These are phyloP conservation scores for Taphrina betulina DNA, from an alignment of 1,139 yeast genomes.

Conservation along the genomic window DNA sequence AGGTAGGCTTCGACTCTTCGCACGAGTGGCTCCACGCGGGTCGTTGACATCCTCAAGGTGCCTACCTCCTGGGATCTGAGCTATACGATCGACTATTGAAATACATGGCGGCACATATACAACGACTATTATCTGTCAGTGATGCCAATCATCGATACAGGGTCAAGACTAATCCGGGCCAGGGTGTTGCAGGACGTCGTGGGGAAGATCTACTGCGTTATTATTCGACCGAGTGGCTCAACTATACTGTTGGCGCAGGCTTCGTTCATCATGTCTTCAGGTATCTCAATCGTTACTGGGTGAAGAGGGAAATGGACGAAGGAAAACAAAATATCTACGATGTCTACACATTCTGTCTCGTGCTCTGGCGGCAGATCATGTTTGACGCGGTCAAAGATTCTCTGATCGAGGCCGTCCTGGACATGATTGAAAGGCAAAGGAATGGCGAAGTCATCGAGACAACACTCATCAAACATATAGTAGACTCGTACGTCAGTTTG, in stretches of 20 bases:
- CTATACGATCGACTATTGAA: slow-evolving; percentile 69
- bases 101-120: slow-evolving; percentile 65
- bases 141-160: not conserved
- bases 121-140: slow-evolving; percentile 38
- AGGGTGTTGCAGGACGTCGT: slow-evolving; percentile 41
- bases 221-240: slow-evolving; percentile 83
- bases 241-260: slow-evolving; percentile 88
- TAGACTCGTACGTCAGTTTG: slow-evolving; percentile 68
- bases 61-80: slow-evolving; percentile 77
- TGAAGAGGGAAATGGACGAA: slow-evolving; percentile 90
- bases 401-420: slow-evolving; percentile 69
- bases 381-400: slow-evolving; percentile 63
- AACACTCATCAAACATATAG: slow-evolving; percentile 66
- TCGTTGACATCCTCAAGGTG: slow-evolving; percentile 32
- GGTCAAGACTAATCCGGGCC: too few species aligned
- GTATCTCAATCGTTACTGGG: slow-evolving; percentile 97
- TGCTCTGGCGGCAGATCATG: slow-evolving; percentile 84
- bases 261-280: slow-evolving; percentile 91
- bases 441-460: slow-evolving; percentile 74
- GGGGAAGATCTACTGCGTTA: slow-evolving; percentile 72
- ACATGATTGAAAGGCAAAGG: slow-evolving; percentile 73
- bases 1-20: slow-evolving; percentile 38
- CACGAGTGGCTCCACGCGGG: slow-evolving; percentile 43
- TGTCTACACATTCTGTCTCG: slow-evolving; percentile 79
- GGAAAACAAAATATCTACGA: slow-evolving; percentile 91